Base-by-base conservation (phyloP, 495 filamentous ascomycete species). In the Letharia columbiana region DNA sequence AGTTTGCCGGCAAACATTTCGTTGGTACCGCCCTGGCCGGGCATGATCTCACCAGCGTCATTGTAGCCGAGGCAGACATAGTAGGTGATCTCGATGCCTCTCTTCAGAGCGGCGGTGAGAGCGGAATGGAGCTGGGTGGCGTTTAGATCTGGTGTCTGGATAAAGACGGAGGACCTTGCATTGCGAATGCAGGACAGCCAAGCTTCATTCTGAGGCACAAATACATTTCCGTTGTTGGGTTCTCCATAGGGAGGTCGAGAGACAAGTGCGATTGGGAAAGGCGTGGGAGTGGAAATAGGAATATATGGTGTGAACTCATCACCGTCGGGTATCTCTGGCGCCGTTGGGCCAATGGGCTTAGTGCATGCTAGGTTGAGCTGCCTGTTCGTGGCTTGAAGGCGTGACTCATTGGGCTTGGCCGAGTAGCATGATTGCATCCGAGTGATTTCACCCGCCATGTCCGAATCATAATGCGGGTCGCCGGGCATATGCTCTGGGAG, bases 61-160 rank as follows among this genome's bases (percentile, higher is more conserved):
- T 91, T 91, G 73, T 92, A 92, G 1, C 89, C 87, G 2, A 91
- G 80, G 62, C 87, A 90, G 31, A 91, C 75, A 65, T 90, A 91
- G 71, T 81, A 86, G 4, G 82, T 83, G 3, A 91, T 85, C 15
- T 83, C 75, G 4, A 91, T 76, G 18, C 88, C 88, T 20, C 88
- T 79, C 61, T 84, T 80, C n/a, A 84, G 81, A 2, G 89, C 88
- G 28, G 81, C 80, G 2, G 80, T 65, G 33, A 91, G 75, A 5
- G 86, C 84, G 1, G 86, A 82, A 1, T 89, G 64, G 1, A 90
- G 78, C 0, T 87, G 84, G 63, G 82, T 82, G 15, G 89, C 88
- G 70, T 92, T 92, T 60, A 92, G 81, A 47, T 88, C 87, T 0
- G 89, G 89, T 0, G 87, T 85, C 70, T 91, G 87, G 65, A 91